A percentile compares a stretch with the other conserved stretches of the same genome.
phyloP scores from a whole-genome alignment of 2,329 filamentous ascomycete genomes.

The Phoma sp. region DNA sequence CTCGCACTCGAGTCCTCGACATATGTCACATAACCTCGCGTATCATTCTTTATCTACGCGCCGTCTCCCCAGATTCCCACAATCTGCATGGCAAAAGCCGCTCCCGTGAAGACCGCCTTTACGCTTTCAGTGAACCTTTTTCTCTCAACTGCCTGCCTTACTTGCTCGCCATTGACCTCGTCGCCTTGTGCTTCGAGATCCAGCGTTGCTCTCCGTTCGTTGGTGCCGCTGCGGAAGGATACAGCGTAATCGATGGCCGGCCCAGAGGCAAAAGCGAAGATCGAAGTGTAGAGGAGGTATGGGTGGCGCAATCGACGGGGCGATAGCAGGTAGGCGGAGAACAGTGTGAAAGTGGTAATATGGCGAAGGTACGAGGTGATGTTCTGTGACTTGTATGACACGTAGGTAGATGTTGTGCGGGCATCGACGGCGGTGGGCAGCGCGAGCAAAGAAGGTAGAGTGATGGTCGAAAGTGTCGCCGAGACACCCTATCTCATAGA shows the following conservation, averaged over 20 bases:
- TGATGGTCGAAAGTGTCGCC: conserved; percentile 79
- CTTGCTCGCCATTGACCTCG: conserved; percentile 59
- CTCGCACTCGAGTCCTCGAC: neutral
- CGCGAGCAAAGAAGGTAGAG: conserved; percentile 79
- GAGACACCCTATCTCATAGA: conserved; percentile 74
- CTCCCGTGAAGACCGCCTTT: conserved; percentile 52
- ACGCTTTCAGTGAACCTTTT: conserved; percentile 53
- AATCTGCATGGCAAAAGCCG: conserved; percentile 57
- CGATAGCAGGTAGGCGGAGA: conserved; percentile 80
- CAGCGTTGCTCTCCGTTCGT: conserved; percentile 32
- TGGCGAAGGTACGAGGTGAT: conserved; percentile 68
- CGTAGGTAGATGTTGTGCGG: conserved; percentile 64
- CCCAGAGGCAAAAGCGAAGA: conserved; percentile 64
- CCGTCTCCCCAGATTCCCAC: conserved; percentile 60
- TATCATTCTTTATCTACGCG: conserved; percentile 20
- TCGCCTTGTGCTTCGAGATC: conserved; percentile 47
- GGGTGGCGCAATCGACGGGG: conserved; percentile 80
- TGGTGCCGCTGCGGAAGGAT: conserved; percentile 29
- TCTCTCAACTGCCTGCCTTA: conserved; percentile 55
- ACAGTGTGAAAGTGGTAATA: conserved; percentile 73
- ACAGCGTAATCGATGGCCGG: conserved; percentile 49
- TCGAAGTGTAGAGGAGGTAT: conserved; percentile 85
- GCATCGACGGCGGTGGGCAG: conserved; percentile 80
- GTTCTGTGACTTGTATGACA: conserved; percentile 64
- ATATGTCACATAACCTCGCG: too few species aligned